phyloP scores from a whole-genome alignment of 1,284 basidiomycete species.

The Ceratobasidium sp. region DNA sequence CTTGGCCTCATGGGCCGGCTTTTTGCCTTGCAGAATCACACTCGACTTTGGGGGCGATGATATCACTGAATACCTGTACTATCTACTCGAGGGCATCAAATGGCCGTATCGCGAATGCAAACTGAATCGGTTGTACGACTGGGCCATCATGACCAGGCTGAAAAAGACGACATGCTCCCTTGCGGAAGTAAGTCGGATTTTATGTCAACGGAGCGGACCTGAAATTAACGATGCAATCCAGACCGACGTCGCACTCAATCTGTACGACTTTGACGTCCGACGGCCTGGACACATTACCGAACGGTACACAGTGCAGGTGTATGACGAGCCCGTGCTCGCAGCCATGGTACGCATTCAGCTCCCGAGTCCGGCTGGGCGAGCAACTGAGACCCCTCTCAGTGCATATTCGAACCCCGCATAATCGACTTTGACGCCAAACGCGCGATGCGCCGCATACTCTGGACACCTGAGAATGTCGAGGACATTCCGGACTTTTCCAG shows the following conservation, averaged over 20 bases:
- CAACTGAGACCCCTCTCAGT: conserved; percentile 60
- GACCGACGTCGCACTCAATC: conserved; percentile 86
- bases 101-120: conserved; percentile 91
- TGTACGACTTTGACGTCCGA: conserved; percentile 90
- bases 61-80: conserved; percentile 87
- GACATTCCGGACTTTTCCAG: conserved; percentile 73
- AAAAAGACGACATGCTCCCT: conserved; percentile 86
- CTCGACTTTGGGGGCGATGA: conserved; percentile 94
- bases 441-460: conserved; percentile 60
- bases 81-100: conserved; percentile 80
- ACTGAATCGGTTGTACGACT: conserved; percentile 80
- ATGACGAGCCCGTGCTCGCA: conserved; percentile 95
- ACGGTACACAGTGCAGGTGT: conserved; percentile 91
- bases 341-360: conserved; percentile 80
- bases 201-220: not conserved
- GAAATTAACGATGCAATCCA: conserved; percentile 51
- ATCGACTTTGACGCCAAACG: conserved; percentile 88
- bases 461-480: conserved; percentile 70
- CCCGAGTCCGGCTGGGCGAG: not conserved
- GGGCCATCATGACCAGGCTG: conserved; percentile 88
- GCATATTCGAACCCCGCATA: conserved; percentile 91
- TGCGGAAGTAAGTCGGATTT: conserved; percentile 75
- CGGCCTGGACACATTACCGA: conserved; percentile 78
- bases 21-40: conserved; percentile 66
- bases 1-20: not conserved